phyloP scores from a whole-genome alignment of 2,329 filamentous ascomycete species.

The Hymenoscyphus fructigenus region DNA sequence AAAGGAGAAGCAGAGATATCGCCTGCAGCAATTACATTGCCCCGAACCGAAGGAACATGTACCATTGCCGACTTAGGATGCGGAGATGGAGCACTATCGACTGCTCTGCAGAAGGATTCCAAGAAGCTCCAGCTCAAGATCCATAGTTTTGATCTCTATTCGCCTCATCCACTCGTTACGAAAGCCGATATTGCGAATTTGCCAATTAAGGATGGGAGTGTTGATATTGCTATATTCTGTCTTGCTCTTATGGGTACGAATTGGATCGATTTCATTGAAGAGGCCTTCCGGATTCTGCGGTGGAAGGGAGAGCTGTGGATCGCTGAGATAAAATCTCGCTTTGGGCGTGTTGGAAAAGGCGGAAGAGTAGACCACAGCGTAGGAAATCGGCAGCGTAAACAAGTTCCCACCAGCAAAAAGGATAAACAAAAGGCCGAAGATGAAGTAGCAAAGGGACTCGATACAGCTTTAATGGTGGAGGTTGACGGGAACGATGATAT shows the following conservation, averaged over 20 bases:
- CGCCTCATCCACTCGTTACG: constrained; percentile 73
- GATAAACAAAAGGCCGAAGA: constrained; percentile 43
- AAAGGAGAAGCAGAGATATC: constrained; percentile 26
- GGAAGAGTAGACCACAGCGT: constrained; percentile 67
- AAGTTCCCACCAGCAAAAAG: constrained; percentile 45
- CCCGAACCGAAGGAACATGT: constrained; percentile 69
- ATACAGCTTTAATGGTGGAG: constrained; percentile 62
- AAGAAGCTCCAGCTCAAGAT: constrained; percentile 71
- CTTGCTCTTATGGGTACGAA: constrained; percentile 98
- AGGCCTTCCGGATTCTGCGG: constrained; percentile 86
- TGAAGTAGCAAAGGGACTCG: constrained; percentile 49
- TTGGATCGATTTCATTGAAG: constrained; percentile 95
- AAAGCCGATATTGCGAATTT: constrained; percentile 85
- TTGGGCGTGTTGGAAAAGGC: constrained; percentile 59
- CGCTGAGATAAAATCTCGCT: constrained; percentile 93
- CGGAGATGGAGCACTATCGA: constrained; percentile 81
- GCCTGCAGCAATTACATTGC: constrained; percentile 48
- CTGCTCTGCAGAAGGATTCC: constrained; percentile 61
- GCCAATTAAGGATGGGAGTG: constrained; percentile 69
- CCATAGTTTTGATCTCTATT: constrained; percentile 83
- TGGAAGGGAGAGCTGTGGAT: constrained; percentile 98
- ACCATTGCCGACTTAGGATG: constrained; percentile 91
- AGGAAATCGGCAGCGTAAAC: constrained; percentile 60
- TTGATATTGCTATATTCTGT: constrained; percentile 92
- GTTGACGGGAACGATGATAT: constrained; percentile 66